Conservation (phyloP, 2,329 filamentous ascomycete genomes). For the Bisporella sp. region DNA sequence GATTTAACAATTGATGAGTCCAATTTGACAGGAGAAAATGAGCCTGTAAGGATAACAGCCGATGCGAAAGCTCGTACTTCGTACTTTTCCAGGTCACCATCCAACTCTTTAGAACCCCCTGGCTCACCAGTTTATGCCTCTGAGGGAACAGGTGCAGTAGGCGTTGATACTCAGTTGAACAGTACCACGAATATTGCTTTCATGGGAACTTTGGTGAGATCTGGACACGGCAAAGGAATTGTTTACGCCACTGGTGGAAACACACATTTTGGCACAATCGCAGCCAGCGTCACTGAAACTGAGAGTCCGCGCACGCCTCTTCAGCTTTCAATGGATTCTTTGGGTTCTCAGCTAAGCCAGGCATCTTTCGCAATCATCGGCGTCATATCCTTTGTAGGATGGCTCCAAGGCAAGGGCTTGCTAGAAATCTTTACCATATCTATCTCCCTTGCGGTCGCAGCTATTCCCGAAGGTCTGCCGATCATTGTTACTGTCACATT, state of each 20-base stretch:
- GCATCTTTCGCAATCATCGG: conserved; percentile 93
- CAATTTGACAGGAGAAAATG: conserved; percentile 93
- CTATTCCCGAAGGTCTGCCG: conserved; percentile 90
- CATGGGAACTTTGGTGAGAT: conserved; percentile 94
- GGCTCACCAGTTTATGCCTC: conserved; percentile 52
- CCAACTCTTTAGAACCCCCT: conserved; percentile 28
- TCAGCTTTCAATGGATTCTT: conserved; percentile 94
- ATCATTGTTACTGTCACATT: conserved; percentile 98
- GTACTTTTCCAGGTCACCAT: conserved; percentile 24
- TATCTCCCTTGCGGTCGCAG: conserved; percentile 91
- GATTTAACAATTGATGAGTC: conserved; percentile 94
- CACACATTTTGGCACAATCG: conserved; percentile 95
- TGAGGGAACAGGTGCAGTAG: conserved; percentile 50
- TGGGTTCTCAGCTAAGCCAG: conserved; percentile 93
- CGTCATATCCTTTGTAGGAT: conserved; percentile 84
- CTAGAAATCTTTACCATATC: conserved; percentile 97
- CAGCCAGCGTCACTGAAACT: conserved; percentile 86
- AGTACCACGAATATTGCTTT: conserved; percentile 89
- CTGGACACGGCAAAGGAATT: conserved; percentile 89
- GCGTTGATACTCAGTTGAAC: conserved; percentile 60
- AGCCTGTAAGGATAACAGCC: conserved; percentile 74
- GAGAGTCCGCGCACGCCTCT: conserved; percentile 92
- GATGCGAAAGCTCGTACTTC: conserved; percentile 43
- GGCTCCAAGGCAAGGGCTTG: conserved; percentile 81
- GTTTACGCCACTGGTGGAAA: conserved; percentile 94